phyloP scores from a whole-genome alignment of 2,329 filamentous ascomycete genomes.

The Trichoderma semiorbis region DNA sequence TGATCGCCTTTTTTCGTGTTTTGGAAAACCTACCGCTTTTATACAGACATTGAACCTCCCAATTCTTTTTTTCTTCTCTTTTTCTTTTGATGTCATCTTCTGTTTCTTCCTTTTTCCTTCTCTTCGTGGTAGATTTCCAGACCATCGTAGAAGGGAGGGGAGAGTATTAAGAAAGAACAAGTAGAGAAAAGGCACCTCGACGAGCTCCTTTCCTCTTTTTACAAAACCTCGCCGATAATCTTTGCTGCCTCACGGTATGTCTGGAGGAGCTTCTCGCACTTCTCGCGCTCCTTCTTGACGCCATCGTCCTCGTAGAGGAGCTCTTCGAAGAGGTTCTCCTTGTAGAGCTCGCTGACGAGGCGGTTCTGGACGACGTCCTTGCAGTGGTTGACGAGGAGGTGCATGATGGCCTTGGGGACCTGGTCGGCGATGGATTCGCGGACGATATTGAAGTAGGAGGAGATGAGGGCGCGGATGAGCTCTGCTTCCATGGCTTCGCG shows the following conservation, averaged over 20 bases:
- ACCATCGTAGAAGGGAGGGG: not conserved
- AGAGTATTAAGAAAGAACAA: not conserved
- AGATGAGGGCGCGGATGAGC: constrained; percentile 92
- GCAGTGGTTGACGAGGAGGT: constrained; percentile 95
- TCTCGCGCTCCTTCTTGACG: constrained; percentile 96
- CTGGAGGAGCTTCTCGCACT: constrained; percentile 92
- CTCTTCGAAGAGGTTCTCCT: constrained; percentile 85
- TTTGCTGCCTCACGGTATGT: constrained; percentile 98
- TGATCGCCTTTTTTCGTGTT: not conserved
- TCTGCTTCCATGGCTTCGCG: constrained; percentile 97
- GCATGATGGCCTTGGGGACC: constrained; percentile 98
- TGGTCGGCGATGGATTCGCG: constrained; percentile 98
- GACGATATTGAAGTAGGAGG: constrained; percentile 98
- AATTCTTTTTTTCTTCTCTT: not conserved
- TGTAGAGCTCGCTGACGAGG: constrained; percentile 92
- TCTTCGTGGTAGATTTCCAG: not conserved
- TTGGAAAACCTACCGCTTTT: not conserved
- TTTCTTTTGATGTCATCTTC: not conserved
- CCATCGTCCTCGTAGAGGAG: constrained; percentile 95
- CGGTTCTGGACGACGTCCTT: constrained; percentile 98
- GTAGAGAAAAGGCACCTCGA: not conserved
- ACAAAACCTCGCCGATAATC: constrained; percentile 95
- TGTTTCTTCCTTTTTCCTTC: not conserved
- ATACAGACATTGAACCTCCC: not conserved
- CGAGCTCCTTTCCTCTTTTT: constrained; percentile 31